Percentiles rank a stretch among this genome's conserved stretches.
Evolutionary conservation across 192 early-diverging fungal genomes (phyloP).

Genomic region (Linnemannia schmuckeri): DNA sequence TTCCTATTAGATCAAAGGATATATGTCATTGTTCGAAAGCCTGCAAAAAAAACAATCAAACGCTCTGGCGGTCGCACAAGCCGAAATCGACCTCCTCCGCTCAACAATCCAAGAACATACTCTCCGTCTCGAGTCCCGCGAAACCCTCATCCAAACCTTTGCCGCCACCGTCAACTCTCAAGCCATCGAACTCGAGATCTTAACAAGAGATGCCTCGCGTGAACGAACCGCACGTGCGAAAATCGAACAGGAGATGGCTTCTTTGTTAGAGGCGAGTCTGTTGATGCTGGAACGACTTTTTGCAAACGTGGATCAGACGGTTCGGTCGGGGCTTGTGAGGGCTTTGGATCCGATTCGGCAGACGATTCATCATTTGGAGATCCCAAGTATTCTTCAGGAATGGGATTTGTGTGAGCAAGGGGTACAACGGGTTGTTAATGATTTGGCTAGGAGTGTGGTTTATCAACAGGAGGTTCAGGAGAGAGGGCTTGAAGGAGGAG

Average conservation of each 20-base stretch:
- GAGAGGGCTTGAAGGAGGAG: background rate
- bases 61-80: constrained; percentile 41
- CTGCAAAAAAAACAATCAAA: constrained; percentile 54
- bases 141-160: constrained; percentile 23
- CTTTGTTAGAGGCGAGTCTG: constrained; percentile 33
- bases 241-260: constrained; percentile 41
- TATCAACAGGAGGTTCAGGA: constrained; percentile 33
- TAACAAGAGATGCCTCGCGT: constrained; percentile 12
- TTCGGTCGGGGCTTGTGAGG: background rate
- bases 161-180: constrained; percentile 17
- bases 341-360: constrained; percentile 28
- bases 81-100: constrained; percentile 26
- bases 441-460: constrained; percentile 14
- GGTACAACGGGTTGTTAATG: constrained; percentile 4
- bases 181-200: constrained; percentile 21
- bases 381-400: constrained; percentile 21
- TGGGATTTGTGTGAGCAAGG: constrained; percentile 28
- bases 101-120: constrained; percentile 4
- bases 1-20: constrained; percentile 33
- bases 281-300: constrained; percentile 44
- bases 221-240: constrained; percentile 19
- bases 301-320: constrained; percentile 13
- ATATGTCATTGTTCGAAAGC: constrained; percentile 53
- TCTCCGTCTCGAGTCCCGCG: constrained; percentile 22
- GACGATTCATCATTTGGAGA: constrained; percentile 26